Percentiles rank a stretch among this genome's conserved stretches.
phyloP scores from a whole-genome alignment of 192 early-diverging fungal genomes.

The Entomortierella beljakovae region DNA sequence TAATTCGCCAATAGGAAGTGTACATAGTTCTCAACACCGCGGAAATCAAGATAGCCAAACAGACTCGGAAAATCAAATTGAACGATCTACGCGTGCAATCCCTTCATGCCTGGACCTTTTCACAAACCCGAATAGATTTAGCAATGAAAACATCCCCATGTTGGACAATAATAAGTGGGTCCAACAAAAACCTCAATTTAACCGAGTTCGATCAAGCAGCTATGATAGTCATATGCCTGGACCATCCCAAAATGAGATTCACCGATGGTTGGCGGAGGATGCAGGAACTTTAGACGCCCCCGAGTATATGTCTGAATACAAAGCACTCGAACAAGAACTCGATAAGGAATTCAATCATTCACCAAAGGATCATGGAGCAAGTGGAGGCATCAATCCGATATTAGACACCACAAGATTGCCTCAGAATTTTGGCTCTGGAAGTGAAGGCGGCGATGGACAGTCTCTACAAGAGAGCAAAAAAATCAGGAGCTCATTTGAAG shows the following conservation, averaged over 20 bases:
- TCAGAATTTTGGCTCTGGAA: background rate
- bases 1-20: constrained; percentile 18
- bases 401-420: constrained; percentile 1
- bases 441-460: too few relatives aligned
- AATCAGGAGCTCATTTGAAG: background rate
- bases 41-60: background rate
- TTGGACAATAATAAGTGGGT: background rate
- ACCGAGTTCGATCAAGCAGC: constrained; percentile 35
- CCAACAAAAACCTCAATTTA: background rate
- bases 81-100: constrained; percentile 10
- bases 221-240: constrained; percentile 20
- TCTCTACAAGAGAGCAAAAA: background rate
- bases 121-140: background rate
- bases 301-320: constrained; percentile 2
- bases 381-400: background rate
- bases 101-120: constrained; percentile 46
- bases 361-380: constrained; percentile 1
- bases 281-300: constrained; percentile 35
- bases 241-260: constrained; percentile 42
- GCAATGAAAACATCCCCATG: background rate
- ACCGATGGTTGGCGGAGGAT: constrained; percentile 40
- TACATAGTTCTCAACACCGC: constrained; percentile 7
- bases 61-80: background rate
- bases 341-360: background rate
- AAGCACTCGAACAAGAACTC: background rate